phyloP scores from a whole-genome alignment of 2,329 filamentous ascomycete genomes.

The Ascochyta viciae-villosae region DNA sequence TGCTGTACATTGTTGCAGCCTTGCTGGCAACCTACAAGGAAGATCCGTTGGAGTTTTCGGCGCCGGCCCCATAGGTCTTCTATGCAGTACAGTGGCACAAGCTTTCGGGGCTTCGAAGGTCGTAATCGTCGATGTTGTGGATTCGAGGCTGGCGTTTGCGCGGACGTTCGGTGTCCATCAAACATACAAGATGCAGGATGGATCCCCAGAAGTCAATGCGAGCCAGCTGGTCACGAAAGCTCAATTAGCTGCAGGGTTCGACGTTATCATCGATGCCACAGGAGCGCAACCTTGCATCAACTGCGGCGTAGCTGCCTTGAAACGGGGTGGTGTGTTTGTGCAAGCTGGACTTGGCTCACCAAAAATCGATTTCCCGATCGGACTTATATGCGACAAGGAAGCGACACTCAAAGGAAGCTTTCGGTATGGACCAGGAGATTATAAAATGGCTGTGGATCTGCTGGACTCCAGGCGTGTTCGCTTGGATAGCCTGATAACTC shows the following conservation, averaged over 20 bases:
- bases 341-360: slow-evolving; percentile 33
- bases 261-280: slow-evolving; percentile 36
- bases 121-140: slow-evolving; percentile 14
- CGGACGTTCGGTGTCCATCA: slow-evolving; percentile 11
- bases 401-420: slow-evolving; percentile 34
- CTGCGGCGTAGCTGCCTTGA: slow-evolving; percentile 23
- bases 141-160: slow-evolving; percentile 18
- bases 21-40: slow-evolving; percentile 52
- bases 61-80: slow-evolving; percentile 26
- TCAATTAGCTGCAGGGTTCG: slow-evolving; percentile 10
- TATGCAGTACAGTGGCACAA: slow-evolving; percentile 19
- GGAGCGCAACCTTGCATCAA: slow-evolving; percentile 32
- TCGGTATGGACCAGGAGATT: slow-evolving; percentile 39
- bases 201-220: slow-evolving; percentile 14
- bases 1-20: slow-evolving; percentile 33
- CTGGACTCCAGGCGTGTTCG: slow-evolving; percentile 17
- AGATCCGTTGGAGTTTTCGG: slow-evolving; percentile 18
- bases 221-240: slow-evolving; percentile 1
- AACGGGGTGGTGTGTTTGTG: slow-evolving; percentile 28
- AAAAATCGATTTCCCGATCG: slow-evolving; percentile 28
- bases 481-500: slow-evolving; percentile 25
- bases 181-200: slow-evolving; percentile 19
- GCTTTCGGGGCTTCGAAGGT: slow-evolving; percentile 22
- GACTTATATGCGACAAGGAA: slow-evolving; percentile 36
- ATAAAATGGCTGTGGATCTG: slow-evolving; percentile 27